A percentile compares a stretch with the other conserved stretches of the same genome.
Evolutionary conservation across 768 basidiomycete genomes (phyloP).

Genomic region (Leucocoprinus leucothites): DNA sequence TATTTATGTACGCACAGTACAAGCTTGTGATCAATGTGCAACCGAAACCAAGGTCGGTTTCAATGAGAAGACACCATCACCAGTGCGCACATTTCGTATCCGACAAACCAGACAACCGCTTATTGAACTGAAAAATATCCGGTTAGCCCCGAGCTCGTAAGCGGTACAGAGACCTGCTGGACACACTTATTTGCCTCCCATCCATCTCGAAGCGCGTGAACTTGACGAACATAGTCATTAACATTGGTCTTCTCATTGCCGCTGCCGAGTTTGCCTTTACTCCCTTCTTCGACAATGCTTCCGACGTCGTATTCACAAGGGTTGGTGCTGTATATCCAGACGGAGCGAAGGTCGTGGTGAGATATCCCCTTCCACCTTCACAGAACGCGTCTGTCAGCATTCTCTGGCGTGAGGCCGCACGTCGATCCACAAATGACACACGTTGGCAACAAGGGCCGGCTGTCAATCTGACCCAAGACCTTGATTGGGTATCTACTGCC

Average conservation of each 20-base stretch:
- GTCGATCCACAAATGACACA: slow-evolving; percentile 16
- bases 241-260: slow-evolving; percentile 30
- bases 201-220: slow-evolving; percentile 28
- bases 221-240: slow-evolving; percentile 27
- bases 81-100: neutral
- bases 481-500: slow-evolving; percentile 60
- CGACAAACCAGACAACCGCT: neutral
- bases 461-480: slow-evolving; percentile 37
- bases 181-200: slow-evolving; percentile 33
- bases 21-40: neutral
- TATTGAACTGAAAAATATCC: neutral
- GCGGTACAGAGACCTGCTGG: slow-evolving; percentile 12
- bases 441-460: slow-evolving; percentile 56
- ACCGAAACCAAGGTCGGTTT: neutral
- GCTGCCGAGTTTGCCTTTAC: slow-evolving; percentile 48
- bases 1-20: slow-evolving; percentile 8
- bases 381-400: slow-evolving; percentile 35
- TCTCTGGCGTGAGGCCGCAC: slow-evolving; percentile 42
- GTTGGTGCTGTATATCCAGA: slow-evolving; percentile 70
- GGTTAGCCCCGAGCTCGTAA: slow-evolving; percentile 6
- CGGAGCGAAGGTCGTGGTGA: slow-evolving; percentile 57
- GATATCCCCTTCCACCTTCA: slow-evolving; percentile 44
- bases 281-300: slow-evolving; percentile 54
- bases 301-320: slow-evolving; percentile 59
- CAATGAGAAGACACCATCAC: neutral